Evolutionary conservation across 805 yeast genomes (phyloP).

Genomic region (Ogataea thermomethanolica): DNA sequence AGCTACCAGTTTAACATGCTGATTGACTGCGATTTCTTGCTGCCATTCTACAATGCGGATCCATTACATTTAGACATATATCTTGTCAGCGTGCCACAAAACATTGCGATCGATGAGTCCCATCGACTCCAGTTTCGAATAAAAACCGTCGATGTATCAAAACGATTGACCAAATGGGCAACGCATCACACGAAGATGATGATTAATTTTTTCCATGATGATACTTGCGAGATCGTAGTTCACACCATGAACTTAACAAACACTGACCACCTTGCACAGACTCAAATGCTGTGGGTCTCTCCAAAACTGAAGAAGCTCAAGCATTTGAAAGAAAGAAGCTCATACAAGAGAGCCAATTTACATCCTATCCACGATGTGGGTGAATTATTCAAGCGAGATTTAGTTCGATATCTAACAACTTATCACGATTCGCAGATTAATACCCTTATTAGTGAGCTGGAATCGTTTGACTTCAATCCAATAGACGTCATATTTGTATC

Average conservation of each 20-base stretch:
- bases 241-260: constrained; percentile 58
- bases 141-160: constrained; percentile 29
- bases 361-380: constrained; percentile 18
- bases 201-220: constrained; percentile 50
- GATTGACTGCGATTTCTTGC: constrained; percentile 29
- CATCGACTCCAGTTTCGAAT: constrained; percentile 21
- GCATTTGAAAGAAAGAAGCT: background rate
- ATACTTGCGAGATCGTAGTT: constrained; percentile 47
- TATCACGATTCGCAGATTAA: constrained; percentile 36
- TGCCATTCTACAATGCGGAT: constrained; percentile 21
- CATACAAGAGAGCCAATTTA: constrained; percentile 5
- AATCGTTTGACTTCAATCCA: constrained; percentile 40
- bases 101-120: constrained; percentile 36
- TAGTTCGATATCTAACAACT: constrained; percentile 41
- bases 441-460: constrained; percentile 30
- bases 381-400: constrained; percentile 41
- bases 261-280: constrained; percentile 52
- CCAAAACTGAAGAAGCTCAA: constrained; percentile 35
- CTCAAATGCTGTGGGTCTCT: constrained; percentile 66
- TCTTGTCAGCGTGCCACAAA: constrained; percentile 31
- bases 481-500: constrained; percentile 53
- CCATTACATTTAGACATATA: constrained; percentile 19
- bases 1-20: constrained; percentile 35
- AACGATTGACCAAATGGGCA: constrained; percentile 32
- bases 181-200: constrained; percentile 69